phyloP scores from a whole-genome alignment of 305 asterid genomes.

The Ajuga reptans region DNA sequence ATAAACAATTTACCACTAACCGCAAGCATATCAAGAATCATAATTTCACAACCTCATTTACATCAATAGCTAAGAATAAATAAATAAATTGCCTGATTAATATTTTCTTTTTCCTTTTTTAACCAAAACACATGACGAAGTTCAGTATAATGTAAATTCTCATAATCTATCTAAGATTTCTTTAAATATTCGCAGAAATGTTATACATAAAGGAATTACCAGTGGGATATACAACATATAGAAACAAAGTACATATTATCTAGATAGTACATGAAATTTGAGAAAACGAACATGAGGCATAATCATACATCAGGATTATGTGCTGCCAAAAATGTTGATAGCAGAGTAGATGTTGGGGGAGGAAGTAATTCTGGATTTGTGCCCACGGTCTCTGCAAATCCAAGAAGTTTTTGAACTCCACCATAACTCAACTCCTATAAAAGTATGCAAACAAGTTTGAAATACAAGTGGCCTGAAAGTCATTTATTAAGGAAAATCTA shows the following conservation, averaged over 20 bases:
- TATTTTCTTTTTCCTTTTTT: too few relatives aligned
- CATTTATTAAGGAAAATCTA: background rate
- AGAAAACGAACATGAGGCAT: conserved; percentile 11
- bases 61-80: too few relatives aligned
- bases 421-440: conserved; percentile 50
- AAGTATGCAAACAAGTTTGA: conserved; percentile 11
- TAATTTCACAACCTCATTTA: too few relatives aligned
- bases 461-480: background rate
- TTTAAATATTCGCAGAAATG: background rate
- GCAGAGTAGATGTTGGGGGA: conserved; percentile 51
- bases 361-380: conserved; percentile 53
- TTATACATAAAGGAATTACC: background rate
- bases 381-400: conserved; percentile 50
- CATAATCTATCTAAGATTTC: background rate
- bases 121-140: too few relatives aligned
- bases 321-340: conserved; percentile 43
- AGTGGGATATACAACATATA: conserved; percentile 1
- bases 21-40: background rate
- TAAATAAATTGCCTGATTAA: too few relatives aligned
- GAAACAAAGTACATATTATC: background rate
- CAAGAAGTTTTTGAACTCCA: conserved; percentile 63
- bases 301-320: conserved; percentile 56
- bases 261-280: conserved; percentile 1
- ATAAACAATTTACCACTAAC: too few relatives aligned
- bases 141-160: background rate